phyloP scores from a whole-genome alignment of 208 protist genomes.

The Entamoeba invadens region DNA sequence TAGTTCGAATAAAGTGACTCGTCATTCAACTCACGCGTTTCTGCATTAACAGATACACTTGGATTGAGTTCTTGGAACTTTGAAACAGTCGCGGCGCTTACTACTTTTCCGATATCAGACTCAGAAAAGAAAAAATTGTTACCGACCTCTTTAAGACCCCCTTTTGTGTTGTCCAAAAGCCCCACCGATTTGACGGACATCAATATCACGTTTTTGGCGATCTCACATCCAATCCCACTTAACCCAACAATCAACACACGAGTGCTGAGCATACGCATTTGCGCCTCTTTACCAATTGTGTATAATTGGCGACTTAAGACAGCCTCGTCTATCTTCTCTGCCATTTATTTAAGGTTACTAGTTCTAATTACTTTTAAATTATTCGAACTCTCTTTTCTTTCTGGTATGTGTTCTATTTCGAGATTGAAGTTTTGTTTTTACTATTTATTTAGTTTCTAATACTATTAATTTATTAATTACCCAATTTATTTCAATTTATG shows the following conservation, averaged over 20 bases:
- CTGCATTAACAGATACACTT: not conserved
- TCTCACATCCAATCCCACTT: constrained; percentile 8
- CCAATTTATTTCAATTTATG: too few relatives aligned
- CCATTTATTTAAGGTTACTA: too few relatives aligned
- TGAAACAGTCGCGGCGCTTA: not conserved
- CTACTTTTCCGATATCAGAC: constrained; percentile 13
- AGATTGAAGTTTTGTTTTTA: too few relatives aligned
- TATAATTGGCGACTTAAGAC: constrained; percentile 17
- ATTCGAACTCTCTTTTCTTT: too few relatives aligned
- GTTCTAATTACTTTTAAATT: too few relatives aligned
- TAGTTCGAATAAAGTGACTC: not conserved
- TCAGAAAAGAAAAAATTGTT: constrained; percentile 27
- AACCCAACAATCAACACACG: constrained; percentile 15
- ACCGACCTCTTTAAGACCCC: constrained; percentile 10
- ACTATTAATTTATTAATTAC: too few relatives aligned
- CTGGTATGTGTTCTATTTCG: too few relatives aligned
- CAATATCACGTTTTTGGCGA: constrained; percentile 26
- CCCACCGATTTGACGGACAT: constrained; percentile 13
- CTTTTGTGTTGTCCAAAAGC: constrained; percentile 19
- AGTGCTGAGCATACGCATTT: constrained; percentile 5
- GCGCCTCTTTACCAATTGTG: constrained; percentile 22
- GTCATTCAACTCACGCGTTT: not conserved
- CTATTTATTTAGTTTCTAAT: too few relatives aligned
- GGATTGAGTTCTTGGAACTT: constrained; percentile 27
- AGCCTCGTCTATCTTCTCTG: not conserved